Base-by-base conservation (phyloP, 2,329 filamentous ascomycete genomes). In the Xylaria sp. region DNA sequence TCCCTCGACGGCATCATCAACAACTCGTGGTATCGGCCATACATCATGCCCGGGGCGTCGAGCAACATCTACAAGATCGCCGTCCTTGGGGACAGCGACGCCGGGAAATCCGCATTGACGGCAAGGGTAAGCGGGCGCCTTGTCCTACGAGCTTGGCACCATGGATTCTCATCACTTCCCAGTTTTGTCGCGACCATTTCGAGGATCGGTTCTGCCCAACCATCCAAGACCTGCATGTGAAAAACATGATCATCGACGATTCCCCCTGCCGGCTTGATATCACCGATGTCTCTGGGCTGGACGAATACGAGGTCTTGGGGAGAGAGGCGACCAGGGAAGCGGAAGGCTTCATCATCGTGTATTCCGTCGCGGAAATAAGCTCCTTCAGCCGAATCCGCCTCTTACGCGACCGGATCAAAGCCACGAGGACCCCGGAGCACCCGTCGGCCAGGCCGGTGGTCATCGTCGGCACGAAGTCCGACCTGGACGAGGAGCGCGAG, bases 101-200 rank as follows among this genome's bases (percentile, higher is more conserved):
- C 47, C 38, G 52, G 52, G 8, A 55, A 55, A 39, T 44, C 52
- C 17, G 45, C 39, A 22, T 17, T 55, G 2, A 44, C 34, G 42
- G 48, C 18, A 11, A 48, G n/a, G 39, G 52, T 55, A 47, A 26
- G 24, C 11, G 24, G 3, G 34, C 4, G 4, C 17, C 9, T 24
- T 39, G 11, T 3, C 18, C 18, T 18, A 8, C 18, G 11, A 9
- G 18, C 13, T 17, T 5, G 2, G 17, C 24, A 26, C 44, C 18
- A 20, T 47, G 6, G 19, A 22, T 39, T 6, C 24, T 26, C 6
- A 26, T 26, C 24, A 6, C 24, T 6, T 26, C 5, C 11, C 11
- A 47, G 34, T 24, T 47, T 24, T 24, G 37, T 21, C 22, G 34
- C 22, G 34, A 39, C 20, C 7, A 1, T 22, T 47, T 47, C 17